Percentiles rank a stretch among this genome's conserved stretches.
phyloP scores from a whole-genome alignment of 2,329 filamentous ascomycete genomes.

The Gyromitra esculenta region DNA sequence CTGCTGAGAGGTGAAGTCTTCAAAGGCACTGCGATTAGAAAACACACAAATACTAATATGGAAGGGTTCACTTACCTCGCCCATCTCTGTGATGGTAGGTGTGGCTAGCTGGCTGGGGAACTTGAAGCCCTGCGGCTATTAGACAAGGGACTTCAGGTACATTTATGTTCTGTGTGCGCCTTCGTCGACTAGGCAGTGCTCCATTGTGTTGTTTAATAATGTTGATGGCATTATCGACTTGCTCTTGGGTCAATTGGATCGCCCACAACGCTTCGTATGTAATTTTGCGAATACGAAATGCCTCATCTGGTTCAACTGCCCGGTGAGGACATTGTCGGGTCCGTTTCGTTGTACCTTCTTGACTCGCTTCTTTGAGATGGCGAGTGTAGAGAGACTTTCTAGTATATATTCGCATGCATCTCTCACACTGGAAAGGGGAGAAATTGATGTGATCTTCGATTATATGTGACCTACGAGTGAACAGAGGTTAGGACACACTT shows the following conservation, averaged over 20 bases:
- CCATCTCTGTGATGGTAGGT: slow-evolving; percentile 1
- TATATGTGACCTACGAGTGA: slow-evolving; percentile 42
- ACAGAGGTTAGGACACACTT: neutral
- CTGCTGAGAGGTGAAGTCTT: slow-evolving; percentile 35
- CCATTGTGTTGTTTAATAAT: slow-evolving; percentile 49
- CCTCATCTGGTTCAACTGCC: slow-evolving; percentile 27
- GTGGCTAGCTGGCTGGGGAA: slow-evolving; percentile 13
- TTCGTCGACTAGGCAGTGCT: slow-evolving; percentile 39
- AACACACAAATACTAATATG: neutral
- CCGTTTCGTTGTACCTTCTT: slow-evolving; percentile 12
- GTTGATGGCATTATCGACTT: slow-evolving; percentile 46
- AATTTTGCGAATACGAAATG: slow-evolving; percentile 42
- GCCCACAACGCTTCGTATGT: slow-evolving; percentile 51
- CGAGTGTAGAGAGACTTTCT: slow-evolving; percentile 52
- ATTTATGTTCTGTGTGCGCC: slow-evolving; percentile 40
- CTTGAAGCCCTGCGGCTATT: neutral
- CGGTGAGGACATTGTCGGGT: slow-evolving; percentile 43
- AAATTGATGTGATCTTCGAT: slow-evolving; percentile 52
- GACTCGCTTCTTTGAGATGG: slow-evolving; percentile 41
- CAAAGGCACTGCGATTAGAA: slow-evolving; percentile 13
- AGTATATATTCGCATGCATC: slow-evolving; percentile 52
- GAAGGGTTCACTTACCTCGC: slow-evolving; percentile 15
- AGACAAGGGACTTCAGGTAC: slow-evolving; percentile 8
- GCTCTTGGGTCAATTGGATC: slow-evolving; percentile 47
- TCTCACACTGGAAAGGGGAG: slow-evolving; percentile 52